Percentiles rank a stretch among this genome's conserved stretches.
Conservation (phyloP, 176 grass and related monocot genomes). For the Puya raimondii region DNA sequence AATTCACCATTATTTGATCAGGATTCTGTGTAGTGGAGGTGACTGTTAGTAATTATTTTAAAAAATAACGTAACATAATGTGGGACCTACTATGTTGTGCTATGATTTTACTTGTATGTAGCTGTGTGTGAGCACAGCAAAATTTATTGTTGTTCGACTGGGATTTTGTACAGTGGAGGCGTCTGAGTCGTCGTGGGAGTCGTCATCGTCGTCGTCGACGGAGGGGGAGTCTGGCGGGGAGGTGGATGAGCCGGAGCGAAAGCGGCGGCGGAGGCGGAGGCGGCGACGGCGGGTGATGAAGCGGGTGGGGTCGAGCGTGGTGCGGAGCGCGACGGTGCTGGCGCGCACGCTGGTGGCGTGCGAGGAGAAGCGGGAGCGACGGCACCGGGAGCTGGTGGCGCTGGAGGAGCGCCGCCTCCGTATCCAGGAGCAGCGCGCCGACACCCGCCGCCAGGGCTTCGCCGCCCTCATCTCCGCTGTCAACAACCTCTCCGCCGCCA, state of each 20-base stretch:
- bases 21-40: too few species aligned
- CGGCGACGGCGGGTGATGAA: conserved; percentile 35
- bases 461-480: conserved; percentile 68
- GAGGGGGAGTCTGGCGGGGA: conserved; percentile 33
- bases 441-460: conserved; percentile 84
- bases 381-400: conserved; percentile 75
- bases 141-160: too few species aligned
- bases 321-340: conserved; percentile 84
- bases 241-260: conserved; percentile 54
- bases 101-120: too few species aligned
- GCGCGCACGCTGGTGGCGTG: conserved; percentile 76
- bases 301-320: conserved; percentile 70
- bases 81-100: too few species aligned
- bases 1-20: too few species aligned
- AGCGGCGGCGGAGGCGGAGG: conserved; percentile 59
- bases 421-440: conserved; percentile 73
- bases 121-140: too few species aligned
- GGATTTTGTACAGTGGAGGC: conserved; percentile 30
- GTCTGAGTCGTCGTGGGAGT: conserved; percentile 57
- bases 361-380: conserved; percentile 86
- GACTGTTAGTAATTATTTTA: too few species aligned
- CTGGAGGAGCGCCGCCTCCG: conserved; percentile 85
- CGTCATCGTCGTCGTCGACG: conserved; percentile 28
- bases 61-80: too few species aligned
- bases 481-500: conserved; percentile 80